Evolutionary conservation across 176 grass and related monocot genomes (phyloP), one percentile per base, ranked within the genome.

Genomic region (Phragmites australis): DNA sequence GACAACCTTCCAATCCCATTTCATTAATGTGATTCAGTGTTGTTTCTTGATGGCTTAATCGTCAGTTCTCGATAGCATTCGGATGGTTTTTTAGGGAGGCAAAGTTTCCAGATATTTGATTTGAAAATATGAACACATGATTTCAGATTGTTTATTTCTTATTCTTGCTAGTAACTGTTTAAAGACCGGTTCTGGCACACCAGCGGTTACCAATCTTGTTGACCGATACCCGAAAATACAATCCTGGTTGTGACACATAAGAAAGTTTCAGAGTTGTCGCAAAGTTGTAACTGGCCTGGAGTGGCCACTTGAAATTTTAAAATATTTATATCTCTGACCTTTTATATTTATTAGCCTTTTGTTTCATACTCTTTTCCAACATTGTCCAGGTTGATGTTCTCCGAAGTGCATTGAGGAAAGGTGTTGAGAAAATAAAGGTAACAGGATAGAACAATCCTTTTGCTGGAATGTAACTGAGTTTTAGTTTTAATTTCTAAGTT

Each of bases 371-470:
- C 1, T 49, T 76, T 68, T 75, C 75, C 65, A 66, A 59, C 68
- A 84, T 80, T 72, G 45, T 70, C 32, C 81, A 93, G 88, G 71
- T 63, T 82, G 81, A 85, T 61, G 67, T 70, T 83, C 81, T 93
- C 29, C 88, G 19, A 77, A 84, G 22, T 66, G 59, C 81, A 75
- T 78, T 93, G 76, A 83, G 59, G 72, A 90, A 83, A 37, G 77
- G 88, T n/a, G 16, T 93, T 73, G 85, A 93, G 45, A 82, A 93
- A 53, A 68, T 87, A 80, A 93, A 90, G 88, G 91, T 90, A 87
- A 87, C 26, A 37, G 19, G 16, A 29, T 69, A 46, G 57, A 72
- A 37, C 6, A 70, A 64, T 44, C 30, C 42, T 77, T 82, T 86
- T 73, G 32, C 46, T 83, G 11, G 9, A 65, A 42, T 74, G 11